Percentiles rank a stretch among this genome's conserved stretches.
phyloP scores from a whole-genome alignment of 2,329 filamentous ascomycete species.

The Talaromyces sp. region DNA sequence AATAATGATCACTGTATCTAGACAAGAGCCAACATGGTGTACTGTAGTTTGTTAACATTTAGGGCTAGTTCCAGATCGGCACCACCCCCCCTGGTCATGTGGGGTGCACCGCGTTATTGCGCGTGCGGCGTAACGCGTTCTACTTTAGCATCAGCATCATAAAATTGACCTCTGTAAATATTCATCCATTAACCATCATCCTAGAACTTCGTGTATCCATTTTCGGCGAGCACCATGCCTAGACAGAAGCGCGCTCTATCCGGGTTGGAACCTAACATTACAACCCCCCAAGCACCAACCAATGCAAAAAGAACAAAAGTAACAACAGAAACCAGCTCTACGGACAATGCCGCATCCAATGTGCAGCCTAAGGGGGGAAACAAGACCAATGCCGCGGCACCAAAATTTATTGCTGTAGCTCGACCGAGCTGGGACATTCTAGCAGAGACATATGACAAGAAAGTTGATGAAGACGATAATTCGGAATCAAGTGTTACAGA shows the following conservation, averaged over 20 bases:
- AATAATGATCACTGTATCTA: neutral
- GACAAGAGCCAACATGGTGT: neutral
- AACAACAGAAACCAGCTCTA: neutral
- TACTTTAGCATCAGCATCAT: neutral
- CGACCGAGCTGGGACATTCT: slow-evolving; percentile 10
- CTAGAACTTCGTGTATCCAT: neutral
- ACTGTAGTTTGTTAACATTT: neutral
- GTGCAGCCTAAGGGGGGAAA: neutral
- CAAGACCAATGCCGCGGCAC: neutral
- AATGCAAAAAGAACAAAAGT: neutral
- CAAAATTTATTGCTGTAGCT: slow-evolving; percentile 4
- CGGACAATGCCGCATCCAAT: neutral
- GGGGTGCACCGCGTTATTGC: neutral
- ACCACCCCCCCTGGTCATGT: neutral
- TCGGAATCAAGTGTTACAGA: neutral
- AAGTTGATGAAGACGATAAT: neutral
- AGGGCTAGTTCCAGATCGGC: neutral
- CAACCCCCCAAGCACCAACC: neutral
- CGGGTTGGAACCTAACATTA: neutral
- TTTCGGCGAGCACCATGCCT: neutral
- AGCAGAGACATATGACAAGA: neutral
- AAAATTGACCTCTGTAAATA: too few relatives aligned
- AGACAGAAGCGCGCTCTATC: slow-evolving; percentile 7
- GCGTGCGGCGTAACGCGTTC: neutral
- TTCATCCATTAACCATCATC: neutral